Base-by-base conservation (phyloP, 1,284 basidiomycete genomes). In the Rhodotorula sp. region DNA sequence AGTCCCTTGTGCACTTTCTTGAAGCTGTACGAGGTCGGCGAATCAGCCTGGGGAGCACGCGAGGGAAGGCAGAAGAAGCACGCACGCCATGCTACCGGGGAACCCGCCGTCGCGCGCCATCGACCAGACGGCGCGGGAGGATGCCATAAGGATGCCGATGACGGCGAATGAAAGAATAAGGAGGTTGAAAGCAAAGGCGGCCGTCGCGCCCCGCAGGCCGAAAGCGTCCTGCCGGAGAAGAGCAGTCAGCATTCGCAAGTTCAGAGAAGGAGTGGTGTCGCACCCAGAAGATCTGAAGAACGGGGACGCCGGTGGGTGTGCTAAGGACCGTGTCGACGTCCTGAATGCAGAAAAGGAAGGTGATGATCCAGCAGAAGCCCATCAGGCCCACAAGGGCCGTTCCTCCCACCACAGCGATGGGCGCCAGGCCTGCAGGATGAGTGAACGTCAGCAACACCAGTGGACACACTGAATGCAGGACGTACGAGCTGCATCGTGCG, bases 61-160 rank as follows among this genome's bases (percentile, higher is more conserved):
- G n/a, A n/a, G n/a, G n/a, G n/a, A n/a, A n/a, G n/a, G n/a, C n/a
- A n/a, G n/a, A n/a, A n/a, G n/a, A n/a, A n/a, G n/a, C n/a, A n/a
- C n/a, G n/a, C n/a, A n/a, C 64, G 61, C 7, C 34, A 46, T 37
- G 34, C 15, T 22, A 21, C 56, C 48, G 0, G 71, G 71, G 60
- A 72, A 66, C 9, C 67, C 71, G 13, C 50, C 44, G 56, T 72
- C 71, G 9, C 71, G 66, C 10, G 64, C 46, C 64, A 66, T 62
- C 6, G 67, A 54, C 59, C 60, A 72, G 1, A 72, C 71, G 6
- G 66, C 63, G 8, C 71, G 59, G 0, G 67, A 69, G 3, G 66
- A 69, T 10, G 71, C 71, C 51, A 64, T 63, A 10, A 69, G 32
- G 64, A 72, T 72, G 29, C 71, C 70, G 46, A 66, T 56, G 46